Percentiles rank a stretch among this genome's conserved stretches.
These are phyloP conservation scores for Angomonas desouzai DNA, from an alignment of 208 protist genomes.

Conservation along the genomic window DNA sequence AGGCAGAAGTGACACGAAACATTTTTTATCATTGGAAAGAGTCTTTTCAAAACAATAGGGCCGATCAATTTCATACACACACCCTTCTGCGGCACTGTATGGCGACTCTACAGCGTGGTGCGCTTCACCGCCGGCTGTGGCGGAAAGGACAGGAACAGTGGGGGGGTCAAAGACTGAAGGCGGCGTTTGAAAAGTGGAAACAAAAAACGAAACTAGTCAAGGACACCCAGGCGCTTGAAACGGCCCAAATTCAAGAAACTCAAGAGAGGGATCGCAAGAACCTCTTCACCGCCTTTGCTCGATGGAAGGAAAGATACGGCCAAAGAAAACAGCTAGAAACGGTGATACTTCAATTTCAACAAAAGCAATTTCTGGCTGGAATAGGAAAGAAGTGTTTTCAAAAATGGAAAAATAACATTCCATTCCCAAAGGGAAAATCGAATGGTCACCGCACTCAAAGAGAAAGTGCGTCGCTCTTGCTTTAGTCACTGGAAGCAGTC, in stretches of 20 bases:
- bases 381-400: background rate
- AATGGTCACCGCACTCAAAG: background rate
- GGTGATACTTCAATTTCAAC: background rate
- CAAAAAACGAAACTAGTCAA: background rate
- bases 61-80: background rate
- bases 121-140: too few relatives aligned
- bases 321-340: background rate
- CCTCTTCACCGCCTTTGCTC: background rate
- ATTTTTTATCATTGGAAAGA: background rate
- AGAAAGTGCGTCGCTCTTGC: background rate
- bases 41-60: background rate
- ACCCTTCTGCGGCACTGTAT: background rate
- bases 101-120: background rate
- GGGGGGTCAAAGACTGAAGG: background rate
- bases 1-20: background rate
- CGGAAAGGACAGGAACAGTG: background rate
- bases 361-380: background rate
- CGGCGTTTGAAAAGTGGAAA: background rate
- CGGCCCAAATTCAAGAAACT: background rate
- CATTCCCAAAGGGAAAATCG: background rate
- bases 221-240: background rate
- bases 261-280: background rate
- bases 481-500: background rate
- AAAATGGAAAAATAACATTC: background rate
- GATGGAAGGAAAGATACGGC: conserved; percentile 4